Percentiles rank a stretch among this genome's conserved stretches.
phyloP scores from a whole-genome alignment of 495 filamentous ascomycete genomes.

The Penicillium chermesinum region DNA sequence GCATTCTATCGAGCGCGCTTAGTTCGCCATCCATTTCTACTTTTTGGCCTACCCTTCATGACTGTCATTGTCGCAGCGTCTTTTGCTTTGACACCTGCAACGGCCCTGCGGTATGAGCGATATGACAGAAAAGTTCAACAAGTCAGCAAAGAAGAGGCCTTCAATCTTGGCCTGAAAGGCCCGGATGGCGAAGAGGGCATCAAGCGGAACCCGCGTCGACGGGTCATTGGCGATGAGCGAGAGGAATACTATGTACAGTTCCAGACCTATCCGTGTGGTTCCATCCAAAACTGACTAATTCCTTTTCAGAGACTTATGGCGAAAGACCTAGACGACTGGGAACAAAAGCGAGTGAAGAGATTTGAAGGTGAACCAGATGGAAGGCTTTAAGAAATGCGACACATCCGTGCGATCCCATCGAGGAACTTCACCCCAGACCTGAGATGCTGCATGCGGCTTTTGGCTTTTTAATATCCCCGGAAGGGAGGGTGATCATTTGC shows the following conservation, averaged over 20 bases:
- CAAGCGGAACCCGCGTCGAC: constrained; percentile 42
- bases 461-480: too few species aligned
- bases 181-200: constrained; percentile 42
- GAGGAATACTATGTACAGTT: constrained; percentile 90
- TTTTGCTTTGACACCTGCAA: constrained; percentile 90
- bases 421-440: too few species aligned
- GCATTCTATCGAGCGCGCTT: constrained; percentile 68
- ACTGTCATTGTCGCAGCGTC: constrained; percentile 87
- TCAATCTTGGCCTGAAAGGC: constrained; percentile 63
- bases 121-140: constrained; percentile 82
- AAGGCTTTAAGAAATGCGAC: constrained; percentile 50
- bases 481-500: too few species aligned
- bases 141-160: constrained; percentile 70
- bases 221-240: constrained; percentile 53
- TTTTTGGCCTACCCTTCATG: constrained; percentile 96
- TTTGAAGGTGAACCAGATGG: constrained; percentile 88
- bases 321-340: constrained; percentile 94
- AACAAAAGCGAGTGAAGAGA: constrained; percentile 86
- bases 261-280: neutral
- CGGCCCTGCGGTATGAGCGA: constrained; percentile 86
- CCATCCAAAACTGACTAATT: constrained; percentile 5
- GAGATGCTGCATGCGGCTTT: too few species aligned
- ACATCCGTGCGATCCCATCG: too few species aligned
- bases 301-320: constrained; percentile 67
- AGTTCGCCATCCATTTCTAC: constrained; percentile 73